Percentiles rank a stretch among this genome's conserved stretches.
Evolutionary conservation across 306 rosid species (phyloP).

Genomic region (Vigna unguiculata): DNA sequence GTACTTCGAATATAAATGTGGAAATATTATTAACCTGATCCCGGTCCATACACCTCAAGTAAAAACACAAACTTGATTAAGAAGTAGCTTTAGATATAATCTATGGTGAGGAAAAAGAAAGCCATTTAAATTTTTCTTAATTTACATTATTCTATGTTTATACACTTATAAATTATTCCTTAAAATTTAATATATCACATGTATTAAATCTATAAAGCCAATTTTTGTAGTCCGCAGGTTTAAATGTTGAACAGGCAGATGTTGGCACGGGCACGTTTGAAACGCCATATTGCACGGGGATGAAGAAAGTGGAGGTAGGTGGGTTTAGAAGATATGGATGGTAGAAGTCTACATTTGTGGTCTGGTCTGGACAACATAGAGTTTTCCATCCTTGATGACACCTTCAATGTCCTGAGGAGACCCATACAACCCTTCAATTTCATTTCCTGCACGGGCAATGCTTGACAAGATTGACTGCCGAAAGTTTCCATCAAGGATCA

Average conservation of each 20-base stretch:
- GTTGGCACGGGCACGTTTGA: slow-evolving; percentile 22
- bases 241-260: slow-evolving; percentile 36
- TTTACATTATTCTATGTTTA: slow-evolving; percentile 44
- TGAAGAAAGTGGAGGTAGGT: slow-evolving; percentile 29
- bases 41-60: background rate
- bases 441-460: slow-evolving; percentile 93
- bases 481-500: slow-evolving; percentile 65
- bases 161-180: slow-evolving; percentile 24
- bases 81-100: slow-evolving; percentile 6
- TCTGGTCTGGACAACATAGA: slow-evolving; percentile 94
- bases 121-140: background rate
- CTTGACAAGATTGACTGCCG: slow-evolving; percentile 77
- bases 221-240: slow-evolving; percentile 17
- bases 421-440: slow-evolving; percentile 88
- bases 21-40: slow-evolving; percentile 4
- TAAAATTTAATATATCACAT: slow-evolving; percentile 25
- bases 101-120: background rate
- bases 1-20: slow-evolving; percentile 8
- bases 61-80: background rate
- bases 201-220: slow-evolving; percentile 24
- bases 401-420: slow-evolving; percentile 97
- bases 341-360: slow-evolving; percentile 78
- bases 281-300: slow-evolving; percentile 15
- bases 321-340: slow-evolving; percentile 7
- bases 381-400: slow-evolving; percentile 84